Conservation (phyloP, 176 grass and related monocot genomes). For the Triticum monococcum region DNA sequence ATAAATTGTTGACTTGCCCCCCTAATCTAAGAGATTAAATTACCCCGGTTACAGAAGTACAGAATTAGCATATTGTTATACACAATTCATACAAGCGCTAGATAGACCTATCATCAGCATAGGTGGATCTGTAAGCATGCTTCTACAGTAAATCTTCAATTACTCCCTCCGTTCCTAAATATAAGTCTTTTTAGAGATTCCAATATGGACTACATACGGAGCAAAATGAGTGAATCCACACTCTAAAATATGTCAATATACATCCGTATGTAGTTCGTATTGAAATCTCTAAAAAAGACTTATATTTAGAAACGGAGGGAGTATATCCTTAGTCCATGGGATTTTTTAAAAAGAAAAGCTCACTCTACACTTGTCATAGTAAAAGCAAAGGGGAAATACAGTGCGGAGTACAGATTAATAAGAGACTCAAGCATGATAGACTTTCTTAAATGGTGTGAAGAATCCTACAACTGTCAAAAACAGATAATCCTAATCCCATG, state of each 20-base stretch:
- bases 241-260: too few species aligned
- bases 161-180: too few species aligned
- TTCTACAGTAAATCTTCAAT: background rate
- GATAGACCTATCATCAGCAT: background rate
- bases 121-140: background rate
- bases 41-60: background rate
- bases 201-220: too few species aligned
- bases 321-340: background rate
- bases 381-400: background rate
- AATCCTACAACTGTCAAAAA: background rate
- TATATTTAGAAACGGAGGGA: too few species aligned
- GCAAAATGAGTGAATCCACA: too few species aligned
- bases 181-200: too few species aligned
- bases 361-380: background rate
- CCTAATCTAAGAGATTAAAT: background rate
- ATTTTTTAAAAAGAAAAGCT: background rate
- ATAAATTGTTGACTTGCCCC: background rate
- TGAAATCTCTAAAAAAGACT: too few species aligned
- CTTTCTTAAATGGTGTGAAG: background rate
- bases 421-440: background rate
- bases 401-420: background rate
- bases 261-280: too few species aligned
- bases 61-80: background rate
- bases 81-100: background rate
- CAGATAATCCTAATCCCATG: background rate